Percentiles rank a stretch among this genome's conserved stretches.
phyloP scores from a whole-genome alignment of 176 grass and related monocot genomes.

The Chrysopogon serrulatus region DNA sequence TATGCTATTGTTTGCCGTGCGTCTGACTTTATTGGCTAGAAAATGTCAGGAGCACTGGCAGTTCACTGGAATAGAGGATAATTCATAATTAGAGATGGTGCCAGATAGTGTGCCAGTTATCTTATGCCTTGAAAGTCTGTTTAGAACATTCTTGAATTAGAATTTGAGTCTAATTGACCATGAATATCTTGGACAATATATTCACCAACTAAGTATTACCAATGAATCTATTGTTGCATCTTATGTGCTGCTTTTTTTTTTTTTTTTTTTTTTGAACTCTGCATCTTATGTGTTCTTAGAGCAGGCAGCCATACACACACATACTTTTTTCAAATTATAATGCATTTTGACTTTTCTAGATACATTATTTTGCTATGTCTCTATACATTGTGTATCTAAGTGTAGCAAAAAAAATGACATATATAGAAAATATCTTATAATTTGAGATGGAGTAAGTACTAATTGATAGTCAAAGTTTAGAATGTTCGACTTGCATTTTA shows the following conservation, averaged over 20 bases:
- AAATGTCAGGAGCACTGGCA: neutral
- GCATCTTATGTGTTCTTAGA: no score
- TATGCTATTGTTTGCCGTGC: neutral
- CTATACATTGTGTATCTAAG: neutral
- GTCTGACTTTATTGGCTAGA: neutral
- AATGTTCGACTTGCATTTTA: neutral
- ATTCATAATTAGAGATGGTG: neutral
- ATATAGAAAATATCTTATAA: neutral
- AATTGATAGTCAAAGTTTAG: neutral
- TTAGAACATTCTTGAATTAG: neutral
- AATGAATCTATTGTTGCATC: neutral
- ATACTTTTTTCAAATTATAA: no score
- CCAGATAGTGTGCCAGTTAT: neutral
- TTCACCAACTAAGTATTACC: neutral
- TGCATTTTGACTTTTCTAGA: no score
- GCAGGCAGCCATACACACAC: no score
- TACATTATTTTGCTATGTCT: no score
- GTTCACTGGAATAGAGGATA: neutral
- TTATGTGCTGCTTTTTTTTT: no score
- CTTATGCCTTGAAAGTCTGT: neutral
- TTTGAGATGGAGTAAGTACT: neutral
- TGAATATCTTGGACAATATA: neutral
- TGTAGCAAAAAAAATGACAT: neutral
- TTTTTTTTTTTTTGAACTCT: no score
- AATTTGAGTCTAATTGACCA: neutral